Base-by-base conservation (phyloP, 805 yeast species). In the Isabelozyma rhagii region DNA sequence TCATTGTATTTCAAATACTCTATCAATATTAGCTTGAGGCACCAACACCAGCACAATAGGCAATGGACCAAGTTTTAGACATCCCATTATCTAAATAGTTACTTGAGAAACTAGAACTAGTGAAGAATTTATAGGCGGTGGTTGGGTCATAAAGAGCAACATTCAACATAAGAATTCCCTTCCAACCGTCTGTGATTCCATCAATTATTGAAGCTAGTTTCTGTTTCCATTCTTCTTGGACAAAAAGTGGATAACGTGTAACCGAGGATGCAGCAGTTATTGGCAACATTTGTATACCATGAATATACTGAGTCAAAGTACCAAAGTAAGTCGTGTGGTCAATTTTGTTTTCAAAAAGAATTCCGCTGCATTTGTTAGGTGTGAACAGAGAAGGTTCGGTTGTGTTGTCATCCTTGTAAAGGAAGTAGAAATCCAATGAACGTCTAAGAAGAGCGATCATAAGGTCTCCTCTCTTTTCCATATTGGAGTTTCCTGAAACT, bases 261-360 rank as follows among this genome's bases (percentile, higher is more conserved):
- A 68, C 78, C 1, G 84, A 73, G 21, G 87, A 81, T 14, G 76
- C 73, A 0, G 89, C 87, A 0, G 88, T 84, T 28, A 81, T 69
- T 18, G 92, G 92, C 39, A 87, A 61, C 91, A 86, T 87, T 63
- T 87, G 91, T 51, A 86, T 87, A 4, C 93, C 93, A 56, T 86
- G 89, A 47, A 84, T 85, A 58, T 81, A 86, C 64, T 85, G 84
- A 40, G 71, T 67, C 48, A 78, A 69, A 10, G 45, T 47, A 5
- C 91, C 91, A 60, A 87, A 87, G 59, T 81, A 87, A 2, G 92
- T 86, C 7, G 89, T 80, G 68, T 86, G 84, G 59, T 82, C 89
- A 50, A 84, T 72, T 60, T 85, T 85, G 68, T 86, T 85, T 61
- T 87, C 91, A 64, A 84, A 84, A 43, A 81, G 63, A 50, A 87